A percentile compares a stretch with the other conserved stretches of the same genome.
These are phyloP conservation scores for Ostreobium quekettii DNA, from an alignment of 139 green algal genomes.

Conservation along the genomic window DNA sequence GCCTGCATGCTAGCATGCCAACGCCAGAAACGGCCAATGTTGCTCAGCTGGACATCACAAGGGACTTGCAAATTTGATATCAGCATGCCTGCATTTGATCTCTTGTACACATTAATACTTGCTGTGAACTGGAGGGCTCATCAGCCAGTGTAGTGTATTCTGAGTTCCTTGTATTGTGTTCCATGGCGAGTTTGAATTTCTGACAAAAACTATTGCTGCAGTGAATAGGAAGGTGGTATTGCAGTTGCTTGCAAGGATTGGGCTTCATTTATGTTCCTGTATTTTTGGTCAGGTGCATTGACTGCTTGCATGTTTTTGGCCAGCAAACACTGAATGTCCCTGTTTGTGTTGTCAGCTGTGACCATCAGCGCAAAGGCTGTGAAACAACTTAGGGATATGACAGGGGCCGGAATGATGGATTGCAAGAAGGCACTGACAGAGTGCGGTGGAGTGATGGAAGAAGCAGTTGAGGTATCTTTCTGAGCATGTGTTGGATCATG, in stretches of 20 bases:
- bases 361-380: slow-evolving; percentile 44
- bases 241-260: neutral
- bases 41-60: too few relatives aligned
- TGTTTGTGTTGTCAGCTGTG: neutral
- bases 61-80: too few relatives aligned
- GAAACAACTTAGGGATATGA: slow-evolving; percentile 62
- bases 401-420: slow-evolving; percentile 96
- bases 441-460: slow-evolving; percentile 65
- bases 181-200: neutral
- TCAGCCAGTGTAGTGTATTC: too few relatives aligned
- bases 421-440: slow-evolving; percentile 96
- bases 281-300: neutral
- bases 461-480: slow-evolving; percentile 68
- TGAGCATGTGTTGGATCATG: too few relatives aligned
- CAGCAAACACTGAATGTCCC: neutral
- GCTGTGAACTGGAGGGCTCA: too few relatives aligned
- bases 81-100: too few relatives aligned
- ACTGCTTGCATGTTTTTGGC: neutral
- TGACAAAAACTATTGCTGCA: neutral
- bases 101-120: too few relatives aligned
- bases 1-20: too few relatives aligned
- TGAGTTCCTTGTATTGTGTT: too few relatives aligned
- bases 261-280: neutral
- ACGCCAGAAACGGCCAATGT: too few relatives aligned
- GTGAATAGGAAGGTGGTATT: neutral